Evolutionary conservation across 345 rosid genomes (phyloP).

Genomic region (Salix exigua): DNA sequence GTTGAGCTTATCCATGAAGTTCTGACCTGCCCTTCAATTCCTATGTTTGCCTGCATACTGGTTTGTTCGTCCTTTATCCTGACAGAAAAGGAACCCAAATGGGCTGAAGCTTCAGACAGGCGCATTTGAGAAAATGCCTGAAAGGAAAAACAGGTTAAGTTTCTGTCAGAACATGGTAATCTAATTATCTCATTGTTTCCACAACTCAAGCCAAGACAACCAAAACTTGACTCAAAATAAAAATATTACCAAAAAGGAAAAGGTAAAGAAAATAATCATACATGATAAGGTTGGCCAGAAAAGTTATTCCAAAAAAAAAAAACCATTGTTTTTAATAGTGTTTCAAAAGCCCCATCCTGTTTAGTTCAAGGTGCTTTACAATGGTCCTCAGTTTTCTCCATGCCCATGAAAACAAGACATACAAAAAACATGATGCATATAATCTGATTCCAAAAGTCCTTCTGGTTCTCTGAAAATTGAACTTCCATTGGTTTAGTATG

Average conservation of each 20-base stretch:
- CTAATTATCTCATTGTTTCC: not conserved
- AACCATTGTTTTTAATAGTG: not conserved
- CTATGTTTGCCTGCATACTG: conserved; percentile 45
- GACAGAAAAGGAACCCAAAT: conserved; percentile 86
- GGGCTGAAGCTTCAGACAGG: conserved; percentile 94
- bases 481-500: not conserved
- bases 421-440: not conserved
- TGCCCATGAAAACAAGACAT: not conserved
- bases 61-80: conserved; percentile 80
- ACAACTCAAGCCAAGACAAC: not conserved
- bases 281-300: not conserved
- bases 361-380: not conserved
- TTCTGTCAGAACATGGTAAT: conserved; percentile 4
- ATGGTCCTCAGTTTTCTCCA: not conserved
- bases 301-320: not conserved
- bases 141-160: not conserved
- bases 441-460: not conserved
- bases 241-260: not conserved
- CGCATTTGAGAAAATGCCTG: conserved; percentile 99
- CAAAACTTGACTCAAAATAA: not conserved
- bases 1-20: conserved; percentile 80
- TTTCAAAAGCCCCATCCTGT: not conserved
- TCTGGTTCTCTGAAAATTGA: not conserved
- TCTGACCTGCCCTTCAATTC: conserved; percentile 63
- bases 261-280: not conserved